Evolutionary conservation across 2,329 filamentous ascomycete species (phyloP).

Genomic region (Colletotrichum sp.): DNA sequence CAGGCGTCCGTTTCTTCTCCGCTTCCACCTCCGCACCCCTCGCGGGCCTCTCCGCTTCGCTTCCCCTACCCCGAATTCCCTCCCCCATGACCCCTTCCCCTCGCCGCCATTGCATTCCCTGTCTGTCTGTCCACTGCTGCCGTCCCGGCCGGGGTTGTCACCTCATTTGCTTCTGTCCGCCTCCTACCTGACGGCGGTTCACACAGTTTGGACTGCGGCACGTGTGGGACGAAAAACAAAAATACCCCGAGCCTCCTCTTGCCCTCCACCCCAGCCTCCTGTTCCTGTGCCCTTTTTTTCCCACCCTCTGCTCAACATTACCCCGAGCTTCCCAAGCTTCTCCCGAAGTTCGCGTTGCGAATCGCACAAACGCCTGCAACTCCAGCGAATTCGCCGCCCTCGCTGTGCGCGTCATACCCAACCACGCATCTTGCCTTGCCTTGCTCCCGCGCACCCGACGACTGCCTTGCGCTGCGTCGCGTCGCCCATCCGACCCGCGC

Average conservation of each 20-base stretch:
- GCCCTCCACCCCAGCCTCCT: not conserved
- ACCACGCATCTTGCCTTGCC: constrained; percentile 5
- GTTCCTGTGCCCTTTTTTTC: constrained; percentile 17
- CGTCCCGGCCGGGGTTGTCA: not conserved
- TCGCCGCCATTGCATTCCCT: not conserved
- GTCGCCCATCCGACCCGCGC: not conserved
- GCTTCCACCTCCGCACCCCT: constrained; percentile 3
- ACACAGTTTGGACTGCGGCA: not conserved
- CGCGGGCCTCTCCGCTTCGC: not conserved
- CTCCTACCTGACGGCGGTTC: too few species aligned
- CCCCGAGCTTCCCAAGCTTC: constrained; percentile 37
- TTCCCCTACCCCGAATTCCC: constrained; percentile 1
- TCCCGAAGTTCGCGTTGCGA: constrained; percentile 8
- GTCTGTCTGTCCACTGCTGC: not conserved
- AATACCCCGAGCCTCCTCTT: constrained; percentile 21
- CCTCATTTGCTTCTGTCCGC: not conserved
- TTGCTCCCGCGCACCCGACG: not conserved
- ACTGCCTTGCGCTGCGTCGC: not conserved
- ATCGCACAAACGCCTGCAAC: constrained; percentile 13
- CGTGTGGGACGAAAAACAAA: constrained; percentile 18
- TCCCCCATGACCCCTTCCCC: not conserved
- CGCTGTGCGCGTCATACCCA: constrained; percentile 31
- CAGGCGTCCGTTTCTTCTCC: not conserved
- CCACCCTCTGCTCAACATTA: constrained; percentile 49
- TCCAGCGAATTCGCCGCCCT: constrained; percentile 20